A percentile compares a stretch with the other conserved stretches of the same genome.
Conservation (phyloP, 2,329 filamentous ascomycete genomes). For the Rutstroemia sp. region DNA sequence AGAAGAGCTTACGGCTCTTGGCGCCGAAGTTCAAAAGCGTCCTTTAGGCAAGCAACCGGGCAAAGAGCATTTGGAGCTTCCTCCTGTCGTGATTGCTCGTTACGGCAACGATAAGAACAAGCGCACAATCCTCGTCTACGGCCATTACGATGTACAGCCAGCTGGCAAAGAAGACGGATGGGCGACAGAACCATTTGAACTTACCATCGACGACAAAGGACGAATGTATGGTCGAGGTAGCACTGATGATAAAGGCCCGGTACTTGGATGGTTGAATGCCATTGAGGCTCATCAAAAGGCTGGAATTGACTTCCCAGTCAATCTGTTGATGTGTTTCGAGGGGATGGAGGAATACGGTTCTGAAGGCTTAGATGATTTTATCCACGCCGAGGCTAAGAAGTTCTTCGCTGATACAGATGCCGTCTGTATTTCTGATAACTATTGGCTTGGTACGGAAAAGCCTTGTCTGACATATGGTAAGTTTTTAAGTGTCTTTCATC, state of each 20-base stretch:
- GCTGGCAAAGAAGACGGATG: constrained; percentile 90
- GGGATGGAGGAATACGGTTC: constrained; percentile 99
- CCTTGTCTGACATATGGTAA: constrained; percentile 84
- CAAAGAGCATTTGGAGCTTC: constrained; percentile 83
- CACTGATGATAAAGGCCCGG: constrained; percentile 96
- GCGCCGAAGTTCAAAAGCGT: constrained; percentile 80
- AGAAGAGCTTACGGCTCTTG: constrained; percentile 72
- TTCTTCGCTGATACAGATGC: constrained; percentile 95
- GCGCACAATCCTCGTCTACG: constrained; percentile 92
- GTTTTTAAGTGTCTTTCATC: neutral
- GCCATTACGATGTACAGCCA: constrained; percentile 97
- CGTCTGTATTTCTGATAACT: constrained; percentile 98
- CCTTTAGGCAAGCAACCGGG: constrained; percentile 86
- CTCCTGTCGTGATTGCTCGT: constrained; percentile 83
- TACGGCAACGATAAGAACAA: constrained; percentile 91
- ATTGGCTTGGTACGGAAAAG: constrained; percentile 99
- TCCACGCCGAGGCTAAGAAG: constrained; percentile 81
- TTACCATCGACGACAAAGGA: constrained; percentile 80
- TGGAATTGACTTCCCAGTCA: constrained; percentile 89
- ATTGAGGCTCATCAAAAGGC: constrained; percentile 97
- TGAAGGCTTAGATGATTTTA: constrained; percentile 91
- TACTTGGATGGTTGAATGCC: constrained; percentile 94
- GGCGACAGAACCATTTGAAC: constrained; percentile 88
- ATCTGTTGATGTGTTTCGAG: constrained; percentile 98
- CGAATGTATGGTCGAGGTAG: constrained; percentile 94